Base-by-base conservation (phyloP, 2,329 filamentous ascomycete species). In the Aspergillus pseudoglaucus region DNA sequence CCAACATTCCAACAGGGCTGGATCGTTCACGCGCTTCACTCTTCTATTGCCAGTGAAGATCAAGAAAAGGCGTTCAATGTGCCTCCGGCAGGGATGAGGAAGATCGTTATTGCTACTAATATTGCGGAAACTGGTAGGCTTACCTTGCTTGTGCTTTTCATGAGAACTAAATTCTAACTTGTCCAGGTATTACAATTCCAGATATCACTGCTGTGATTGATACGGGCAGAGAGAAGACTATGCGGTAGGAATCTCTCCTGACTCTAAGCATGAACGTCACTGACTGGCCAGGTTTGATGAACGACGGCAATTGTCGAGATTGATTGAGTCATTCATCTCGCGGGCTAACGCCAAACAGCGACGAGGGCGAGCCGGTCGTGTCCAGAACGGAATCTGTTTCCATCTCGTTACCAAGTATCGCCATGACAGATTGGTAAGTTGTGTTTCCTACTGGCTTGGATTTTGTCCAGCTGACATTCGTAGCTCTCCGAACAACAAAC, bases 151-250 rank as follows among this genome's bases (percentile, higher is more conserved):
- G n/a, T 3, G 10, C 14, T 15, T 12, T 14, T n/a, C 30, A 10
- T 38, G 20, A 9, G 10, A 14, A 14, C 14, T n/a, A 3, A 6
- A 20, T 41, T 32, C 43, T 59, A 46, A 54, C 42, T 33, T 9
- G 15, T 30, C 32, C 32, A 64, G 63, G 64, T 73, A 95, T 98
- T 62, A 98, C 93, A 0, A 98, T 98, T 55, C 93, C 93, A 1
- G 93, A 98, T 64, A 88, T 98, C 25, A 97, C 93, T 0, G 95
- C 90, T 59, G 93, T 98, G 41, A 87, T 98, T 49, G 93, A 98
- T 66, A 90, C 90, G 0, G 93, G 93, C 48, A 97, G 95, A 68
- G 91, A 97, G 68, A 90, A 94, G 56, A 91, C 95, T 68, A 96
- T 96, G 91, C 79, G 69, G 61, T 70, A 53, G 23, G 47, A 48